Percentiles rank a stretch among this genome's conserved stretches.
Evolutionary conservation across 23 red algal genomes (phyloP).

Genomic region (Rhodosorus marinus): DNA sequence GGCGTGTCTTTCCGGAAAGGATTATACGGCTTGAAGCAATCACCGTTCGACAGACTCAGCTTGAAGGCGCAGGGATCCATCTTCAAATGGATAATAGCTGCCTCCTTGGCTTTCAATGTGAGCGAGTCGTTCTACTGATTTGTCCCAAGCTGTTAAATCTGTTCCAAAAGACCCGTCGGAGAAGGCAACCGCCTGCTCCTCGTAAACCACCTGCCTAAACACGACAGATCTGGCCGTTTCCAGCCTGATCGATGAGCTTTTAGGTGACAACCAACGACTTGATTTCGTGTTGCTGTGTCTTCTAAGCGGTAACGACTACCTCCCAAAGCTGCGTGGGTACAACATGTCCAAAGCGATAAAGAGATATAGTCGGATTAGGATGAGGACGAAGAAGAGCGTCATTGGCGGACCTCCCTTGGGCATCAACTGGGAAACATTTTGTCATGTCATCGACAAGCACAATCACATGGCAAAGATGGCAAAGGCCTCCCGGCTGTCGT

Average conservation of each 20-base stretch:
- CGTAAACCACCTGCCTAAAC: neutral
- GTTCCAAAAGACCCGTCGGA: neutral
- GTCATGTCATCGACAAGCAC: too few relatives aligned
- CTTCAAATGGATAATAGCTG: neutral
- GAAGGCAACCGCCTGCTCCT: neutral
- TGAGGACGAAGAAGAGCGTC: neutral
- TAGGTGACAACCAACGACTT: too few relatives aligned
- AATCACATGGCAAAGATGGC: too few relatives aligned
- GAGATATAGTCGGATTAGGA: constrained; percentile 10
- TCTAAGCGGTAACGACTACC: constrained; percentile 28
- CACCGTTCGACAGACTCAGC: constrained; percentile 38
- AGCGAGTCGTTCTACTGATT: neutral
- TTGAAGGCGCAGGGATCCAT: neutral
- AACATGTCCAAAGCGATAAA: constrained; percentile 16
- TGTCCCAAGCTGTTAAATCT: neutral
- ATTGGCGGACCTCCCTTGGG: too few relatives aligned
- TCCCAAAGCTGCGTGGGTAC: constrained; percentile 55
- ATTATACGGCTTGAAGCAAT: constrained; percentile 31
- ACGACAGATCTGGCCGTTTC: neutral
- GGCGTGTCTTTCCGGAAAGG: constrained; percentile 31
- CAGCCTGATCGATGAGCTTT: too few relatives aligned
- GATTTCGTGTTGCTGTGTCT: neutral
- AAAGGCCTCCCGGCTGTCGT: too few relatives aligned
- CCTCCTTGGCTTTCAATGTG: constrained; percentile 1
- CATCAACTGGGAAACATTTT: too few relatives aligned